Evolutionary conservation across 768 basidiomycete species (phyloP).

Genomic region (Mycena amicta): DNA sequence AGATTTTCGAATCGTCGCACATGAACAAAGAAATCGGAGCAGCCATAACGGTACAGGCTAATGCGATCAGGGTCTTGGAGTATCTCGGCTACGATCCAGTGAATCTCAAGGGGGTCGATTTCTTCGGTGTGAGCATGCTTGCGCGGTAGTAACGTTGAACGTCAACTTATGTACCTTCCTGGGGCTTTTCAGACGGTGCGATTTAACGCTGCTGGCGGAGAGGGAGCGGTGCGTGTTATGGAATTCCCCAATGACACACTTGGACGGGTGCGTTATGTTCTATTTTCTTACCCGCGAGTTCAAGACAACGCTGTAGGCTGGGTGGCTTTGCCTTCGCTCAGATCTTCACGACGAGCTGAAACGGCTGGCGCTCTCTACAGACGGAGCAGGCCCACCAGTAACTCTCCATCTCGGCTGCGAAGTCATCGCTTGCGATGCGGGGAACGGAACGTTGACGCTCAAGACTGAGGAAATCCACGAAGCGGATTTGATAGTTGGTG

Average conservation of each 20-base stretch:
- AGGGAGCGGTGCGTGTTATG: not conserved
- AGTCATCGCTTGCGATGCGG: conserved; percentile 10
- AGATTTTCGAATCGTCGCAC: conserved; percentile 13
- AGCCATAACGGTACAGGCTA: conserved; percentile 12
- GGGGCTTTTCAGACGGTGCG: conserved; percentile 7
- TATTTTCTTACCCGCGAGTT: not conserved
- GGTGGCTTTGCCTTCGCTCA: conserved; percentile 8
- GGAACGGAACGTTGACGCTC: conserved; percentile 4
- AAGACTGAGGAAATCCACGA: conserved; percentile 4
- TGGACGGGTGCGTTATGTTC: conserved; percentile 1
- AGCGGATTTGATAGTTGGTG: conserved; percentile 12
- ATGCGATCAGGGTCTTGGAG: conserved; percentile 16
- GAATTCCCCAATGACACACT: not conserved
- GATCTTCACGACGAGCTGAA: conserved; percentile 19
- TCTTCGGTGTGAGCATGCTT: conserved; percentile 5
- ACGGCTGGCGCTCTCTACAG: conserved; percentile 1
- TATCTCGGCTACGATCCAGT: conserved; percentile 7
- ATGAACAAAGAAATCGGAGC: conserved; percentile 19
- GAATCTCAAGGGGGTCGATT: conserved; percentile 15
- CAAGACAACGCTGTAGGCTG: not conserved
- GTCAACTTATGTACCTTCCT: not conserved
- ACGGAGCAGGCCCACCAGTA: not conserved
- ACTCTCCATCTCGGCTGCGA: conserved; percentile 6
- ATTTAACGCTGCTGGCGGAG: conserved; percentile 8
- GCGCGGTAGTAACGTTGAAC: not conserved